Evolutionary conservation across 2,329 filamentous ascomycete species (phyloP).

Genomic region (Colletotrichum tofieldiae): DNA sequence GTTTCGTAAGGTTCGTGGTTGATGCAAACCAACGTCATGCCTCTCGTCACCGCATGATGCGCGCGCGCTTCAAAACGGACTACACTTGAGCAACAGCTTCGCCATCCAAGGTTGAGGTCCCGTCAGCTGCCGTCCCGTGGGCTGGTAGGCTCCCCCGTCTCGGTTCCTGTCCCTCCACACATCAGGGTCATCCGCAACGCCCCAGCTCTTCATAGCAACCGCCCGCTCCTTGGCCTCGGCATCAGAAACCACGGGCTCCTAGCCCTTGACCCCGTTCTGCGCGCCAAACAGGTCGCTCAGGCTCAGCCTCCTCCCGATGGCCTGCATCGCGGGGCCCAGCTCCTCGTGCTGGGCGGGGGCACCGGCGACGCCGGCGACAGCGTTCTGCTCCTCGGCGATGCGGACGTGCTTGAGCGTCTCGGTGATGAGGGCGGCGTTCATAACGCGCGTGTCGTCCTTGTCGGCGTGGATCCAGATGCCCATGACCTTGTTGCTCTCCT

Average conservation of each 20-base stretch:
- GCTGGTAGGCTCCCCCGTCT: not conserved
- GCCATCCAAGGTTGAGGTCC: conserved; percentile 12
- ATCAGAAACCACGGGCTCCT: conserved; percentile 27
- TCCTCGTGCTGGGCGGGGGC: conserved; percentile 35
- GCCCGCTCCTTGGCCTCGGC: conserved; percentile 4
- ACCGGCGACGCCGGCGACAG: not conserved
- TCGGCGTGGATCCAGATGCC: conserved; percentile 72
- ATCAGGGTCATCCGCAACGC: not conserved
- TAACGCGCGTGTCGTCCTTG: conserved; percentile 59
- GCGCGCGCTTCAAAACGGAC: not conserved
- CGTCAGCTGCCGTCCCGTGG: not conserved
- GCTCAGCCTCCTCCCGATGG: conserved; percentile 61
- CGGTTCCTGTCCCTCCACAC: not conserved
- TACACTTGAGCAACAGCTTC: not conserved
- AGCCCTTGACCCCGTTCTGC: conserved; percentile 46
- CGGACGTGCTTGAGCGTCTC: conserved; percentile 57
- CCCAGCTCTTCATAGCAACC: conserved; percentile 2
- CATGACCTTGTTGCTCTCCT: conserved; percentile 58
- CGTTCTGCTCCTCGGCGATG: conserved; percentile 30
- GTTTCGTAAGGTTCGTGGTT: not conserved
- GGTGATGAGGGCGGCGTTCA: conserved; percentile 59
- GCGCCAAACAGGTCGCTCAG: conserved; percentile 63
- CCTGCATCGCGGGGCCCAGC: conserved; percentile 59
- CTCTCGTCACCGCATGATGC: not conserved
- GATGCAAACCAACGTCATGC: not conserved